Conservation (phyloP, 805 yeast species). For the Ogataea haglerorum region DNA sequence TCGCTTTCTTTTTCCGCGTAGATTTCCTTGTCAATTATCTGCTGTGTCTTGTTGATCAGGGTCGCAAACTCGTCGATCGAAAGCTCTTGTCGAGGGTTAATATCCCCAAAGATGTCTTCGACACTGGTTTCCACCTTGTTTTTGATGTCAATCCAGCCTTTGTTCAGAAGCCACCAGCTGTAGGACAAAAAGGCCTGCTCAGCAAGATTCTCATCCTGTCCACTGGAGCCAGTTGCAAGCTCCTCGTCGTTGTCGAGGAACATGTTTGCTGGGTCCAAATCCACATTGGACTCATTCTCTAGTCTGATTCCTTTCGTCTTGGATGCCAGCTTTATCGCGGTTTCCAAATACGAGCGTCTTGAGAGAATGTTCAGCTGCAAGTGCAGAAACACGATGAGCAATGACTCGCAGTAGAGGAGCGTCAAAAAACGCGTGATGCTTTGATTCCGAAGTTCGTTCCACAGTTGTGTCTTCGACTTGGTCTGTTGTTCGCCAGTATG, state of each 20-base stretch:
- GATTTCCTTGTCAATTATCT: constrained; percentile 20
- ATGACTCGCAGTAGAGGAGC: constrained; percentile 61
- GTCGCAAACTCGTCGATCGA: constrained; percentile 56
- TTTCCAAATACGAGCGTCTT: constrained; percentile 76
- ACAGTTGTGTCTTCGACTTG: constrained; percentile 62
- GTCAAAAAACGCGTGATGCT: constrained; percentile 73
- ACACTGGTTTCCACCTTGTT: constrained; percentile 55
- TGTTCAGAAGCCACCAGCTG: constrained; percentile 91
- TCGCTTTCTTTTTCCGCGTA: constrained; percentile 5
- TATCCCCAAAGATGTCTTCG: constrained; percentile 51
- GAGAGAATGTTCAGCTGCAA: constrained; percentile 87
- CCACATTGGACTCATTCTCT: constrained; percentile 21
- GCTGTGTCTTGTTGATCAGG: constrained; percentile 38
- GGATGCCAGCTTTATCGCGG: constrained; percentile 70
- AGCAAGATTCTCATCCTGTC: constrained; percentile 43
- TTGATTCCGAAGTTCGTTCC: constrained; percentile 77
- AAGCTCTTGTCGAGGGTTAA: constrained; percentile 73
- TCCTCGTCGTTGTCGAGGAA: constrained; percentile 25
- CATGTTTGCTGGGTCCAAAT: constrained; percentile 21
- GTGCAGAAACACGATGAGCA: constrained; percentile 74
- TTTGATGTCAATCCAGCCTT: constrained; percentile 69
- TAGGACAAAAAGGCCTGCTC: constrained; percentile 83
- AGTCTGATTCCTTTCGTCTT: constrained; percentile 33
- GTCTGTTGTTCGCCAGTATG: constrained; percentile 24
- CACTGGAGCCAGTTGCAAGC: constrained; percentile 12